phyloP scores from a whole-genome alignment of 2,329 filamentous ascomycete species.

The Xylariaceae sp. region DNA sequence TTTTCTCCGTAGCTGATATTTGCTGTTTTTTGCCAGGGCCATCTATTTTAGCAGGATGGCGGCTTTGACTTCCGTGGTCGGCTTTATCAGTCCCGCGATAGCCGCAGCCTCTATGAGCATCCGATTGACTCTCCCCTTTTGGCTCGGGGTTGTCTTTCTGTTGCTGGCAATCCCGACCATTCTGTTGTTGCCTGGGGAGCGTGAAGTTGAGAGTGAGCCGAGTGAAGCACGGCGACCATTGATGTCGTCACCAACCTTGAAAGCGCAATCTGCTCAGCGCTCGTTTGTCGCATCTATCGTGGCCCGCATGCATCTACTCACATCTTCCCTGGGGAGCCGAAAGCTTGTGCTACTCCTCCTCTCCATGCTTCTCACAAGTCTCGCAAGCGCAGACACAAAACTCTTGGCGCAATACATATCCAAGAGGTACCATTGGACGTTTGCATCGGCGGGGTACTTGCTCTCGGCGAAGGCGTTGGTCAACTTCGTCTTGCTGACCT shows the following conservation, averaged over 20 bases:
- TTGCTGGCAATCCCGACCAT: slow-evolving; percentile 31
- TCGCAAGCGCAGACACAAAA: slow-evolving; percentile 47
- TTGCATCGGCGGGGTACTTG: slow-evolving; percentile 43
- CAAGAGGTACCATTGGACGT: slow-evolving; percentile 42
- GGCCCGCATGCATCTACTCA: slow-evolving; percentile 28
- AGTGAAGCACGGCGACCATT: slow-evolving; percentile 34
- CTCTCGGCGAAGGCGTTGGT: slow-evolving; percentile 43
- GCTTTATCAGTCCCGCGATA: slow-evolving; percentile 41
- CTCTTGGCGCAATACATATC: slow-evolving; percentile 47
- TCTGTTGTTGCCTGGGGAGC: slow-evolving; percentile 24
- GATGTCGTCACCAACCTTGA: slow-evolving; percentile 35
- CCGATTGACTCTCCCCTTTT: slow-evolving; percentile 40
- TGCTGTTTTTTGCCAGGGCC: slow-evolving; percentile 30
- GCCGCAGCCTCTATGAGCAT: slow-evolving; percentile 42
- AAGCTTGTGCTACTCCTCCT: slow-evolving; percentile 39
- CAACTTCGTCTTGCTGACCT: slow-evolving; percentile 40
- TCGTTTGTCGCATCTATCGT: slow-evolving; percentile 22
- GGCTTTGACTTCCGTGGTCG: slow-evolving; percentile 42
- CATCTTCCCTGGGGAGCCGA: slow-evolving; percentile 36
- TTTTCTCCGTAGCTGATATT: slow-evolving; percentile 12
- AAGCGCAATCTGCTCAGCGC: slow-evolving; percentile 28
- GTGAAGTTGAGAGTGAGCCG: slow-evolving; percentile 1
- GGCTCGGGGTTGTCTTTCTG: slow-evolving; percentile 35
- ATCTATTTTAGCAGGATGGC: slow-evolving; percentile 48
- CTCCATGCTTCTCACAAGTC: slow-evolving; percentile 38